phyloP scores from a whole-genome alignment of 2,329 filamentous ascomycete species.

The Claviceps purpurea region DNA sequence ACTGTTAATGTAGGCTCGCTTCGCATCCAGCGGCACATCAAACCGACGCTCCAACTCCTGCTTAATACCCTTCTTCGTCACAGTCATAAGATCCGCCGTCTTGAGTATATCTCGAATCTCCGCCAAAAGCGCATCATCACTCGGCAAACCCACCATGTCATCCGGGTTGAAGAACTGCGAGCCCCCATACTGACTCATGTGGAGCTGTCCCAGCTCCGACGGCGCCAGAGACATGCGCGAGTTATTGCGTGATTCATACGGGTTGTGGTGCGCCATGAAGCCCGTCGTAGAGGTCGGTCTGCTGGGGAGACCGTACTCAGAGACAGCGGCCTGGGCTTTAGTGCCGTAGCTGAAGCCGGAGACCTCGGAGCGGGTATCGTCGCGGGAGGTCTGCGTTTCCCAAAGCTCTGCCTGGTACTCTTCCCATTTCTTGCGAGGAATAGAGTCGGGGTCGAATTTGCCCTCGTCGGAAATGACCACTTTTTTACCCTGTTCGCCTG shows the following conservation, averaged over 20 bases:
- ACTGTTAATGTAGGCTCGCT: constrained; percentile 86
- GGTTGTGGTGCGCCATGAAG: constrained; percentile 35
- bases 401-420: constrained; percentile 97
- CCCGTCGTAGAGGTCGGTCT: constrained; percentile 43
- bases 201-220: constrained; percentile 49
- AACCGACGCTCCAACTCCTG: constrained; percentile 83
- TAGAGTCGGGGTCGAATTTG: constrained; percentile 86
- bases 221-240: constrained; percentile 72
- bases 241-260: constrained; percentile 31
- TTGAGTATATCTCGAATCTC: constrained; percentile 91
- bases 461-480: constrained; percentile 91
- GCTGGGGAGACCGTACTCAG: constrained; percentile 56
- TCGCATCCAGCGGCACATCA: constrained; percentile 70
- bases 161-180: constrained; percentile 47
- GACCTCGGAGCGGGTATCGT: constrained; percentile 71
- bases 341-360: constrained; percentile 94
- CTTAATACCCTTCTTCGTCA: constrained; percentile 98
- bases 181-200: constrained; percentile 47
- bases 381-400: constrained; percentile 79
- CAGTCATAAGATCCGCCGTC: constrained; percentile 88
- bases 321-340: constrained; percentile 52
- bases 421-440: constrained; percentile 98
- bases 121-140: constrained; percentile 76
- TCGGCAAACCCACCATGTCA: constrained; percentile 64
- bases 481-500: constrained; percentile 85